Base-by-base conservation (phyloP, 2,329 filamentous ascomycete genomes). In the Fusarium falciforme region DNA sequence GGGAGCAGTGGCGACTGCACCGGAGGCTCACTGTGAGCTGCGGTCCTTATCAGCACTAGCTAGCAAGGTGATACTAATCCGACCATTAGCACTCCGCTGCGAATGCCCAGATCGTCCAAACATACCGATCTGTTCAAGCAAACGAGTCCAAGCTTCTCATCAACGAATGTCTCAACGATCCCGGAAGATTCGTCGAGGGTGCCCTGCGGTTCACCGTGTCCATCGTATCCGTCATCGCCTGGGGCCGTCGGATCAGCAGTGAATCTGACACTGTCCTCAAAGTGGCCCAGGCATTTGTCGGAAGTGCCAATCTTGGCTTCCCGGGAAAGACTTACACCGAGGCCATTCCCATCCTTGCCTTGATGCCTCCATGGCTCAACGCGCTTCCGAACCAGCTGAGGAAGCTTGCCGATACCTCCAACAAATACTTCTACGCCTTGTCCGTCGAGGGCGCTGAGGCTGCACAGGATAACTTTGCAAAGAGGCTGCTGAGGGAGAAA, bases 301-400 rank as follows among this genome's bases (percentile, higher is more conserved):
- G 65, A 27, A 67, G 65, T n/a, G 60, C 65, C 17, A 67, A 67
- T 40, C 54, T 67, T 8, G 65, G 65, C 8, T 67, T 67, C 27
- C 65, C 65, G 7, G 65, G 65, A 3, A 67, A 67, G 40, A 67
- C 65, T 5, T 67, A 67, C 14, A 67, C 65, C 4, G 65, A 67
- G 35, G 65, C 65, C 6, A 67, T 67, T 14, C 65, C 65, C 4
- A 36, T 63, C 11, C 65, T 67, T 33, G 49, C 58, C 16, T 40
- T 16, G 5, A 38, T 66, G n/a, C 64, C 64, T 25, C 14, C 20
- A 6, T 66, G 64, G 64, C 47, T 66, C 8, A 66, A 66, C 36
- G 33, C 64, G 10, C 64, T 66, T 29, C 64, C 64, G 2, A 66
- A 61, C 25, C 44, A 61, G 47, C 20, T 66, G 27, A 38, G 64